Conservation (phyloP, 2,329 filamentous ascomycete genomes). For the Salinomyces thailandicus region DNA sequence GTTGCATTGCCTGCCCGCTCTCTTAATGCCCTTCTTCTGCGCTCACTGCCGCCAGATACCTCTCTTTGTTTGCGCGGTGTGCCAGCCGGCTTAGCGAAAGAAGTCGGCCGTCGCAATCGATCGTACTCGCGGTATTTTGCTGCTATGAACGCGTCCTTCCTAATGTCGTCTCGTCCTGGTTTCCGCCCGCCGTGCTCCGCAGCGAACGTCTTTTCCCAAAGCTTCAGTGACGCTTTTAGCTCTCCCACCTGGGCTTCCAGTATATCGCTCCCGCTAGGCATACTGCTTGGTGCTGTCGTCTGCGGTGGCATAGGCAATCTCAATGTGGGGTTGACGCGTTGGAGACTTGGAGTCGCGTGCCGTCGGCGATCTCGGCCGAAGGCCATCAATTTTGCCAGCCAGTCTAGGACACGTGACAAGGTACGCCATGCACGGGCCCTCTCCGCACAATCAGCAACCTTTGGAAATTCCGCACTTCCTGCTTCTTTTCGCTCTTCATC, state of each 20-base stretch:
- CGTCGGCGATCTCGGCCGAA: no score
- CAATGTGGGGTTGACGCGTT: no score
- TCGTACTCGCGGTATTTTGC: constrained; percentile 70
- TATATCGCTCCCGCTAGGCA: neutral
- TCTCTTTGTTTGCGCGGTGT: constrained; percentile 15
- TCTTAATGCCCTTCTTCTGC: constrained; percentile 3
- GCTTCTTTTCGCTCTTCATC: constrained; percentile 1
- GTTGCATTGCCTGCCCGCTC: constrained; percentile 11
- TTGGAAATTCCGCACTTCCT: no score
- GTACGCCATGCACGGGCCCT: no score
- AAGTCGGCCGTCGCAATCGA: constrained; percentile 46
- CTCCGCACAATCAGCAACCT: no score
- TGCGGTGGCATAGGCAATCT: no score
- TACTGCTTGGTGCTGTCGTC: neutral
- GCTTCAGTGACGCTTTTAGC: constrained; percentile 48
- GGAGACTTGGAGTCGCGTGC: no score
- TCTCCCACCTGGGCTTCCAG: neutral
- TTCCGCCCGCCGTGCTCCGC: constrained; percentile 54
- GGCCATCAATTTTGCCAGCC: no score
- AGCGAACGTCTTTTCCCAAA: constrained; percentile 62
- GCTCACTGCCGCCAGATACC: neutral
- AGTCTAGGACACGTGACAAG: no score
- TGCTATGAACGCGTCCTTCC: constrained; percentile 58
- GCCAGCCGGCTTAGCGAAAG: constrained; percentile 23
- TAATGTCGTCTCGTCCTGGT: constrained; percentile 65